Evolutionary conservation across 768 basidiomycete genomes (phyloP).

Genomic region (Mycena amicta): DNA sequence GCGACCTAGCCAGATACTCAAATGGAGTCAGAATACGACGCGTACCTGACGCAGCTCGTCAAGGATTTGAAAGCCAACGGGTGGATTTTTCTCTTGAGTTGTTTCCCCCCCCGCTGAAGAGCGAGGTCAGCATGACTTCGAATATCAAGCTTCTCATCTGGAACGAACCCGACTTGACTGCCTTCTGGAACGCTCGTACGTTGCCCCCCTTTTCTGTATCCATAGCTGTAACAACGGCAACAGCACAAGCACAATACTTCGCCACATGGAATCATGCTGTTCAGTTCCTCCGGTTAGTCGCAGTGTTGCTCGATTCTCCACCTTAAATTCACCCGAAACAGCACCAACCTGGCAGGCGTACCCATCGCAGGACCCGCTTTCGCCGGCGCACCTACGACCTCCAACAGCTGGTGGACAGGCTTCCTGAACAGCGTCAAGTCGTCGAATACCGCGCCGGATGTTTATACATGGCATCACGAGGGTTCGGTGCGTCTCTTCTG

Average conservation of each 20-base stretch:
- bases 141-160: conserved; percentile 24
- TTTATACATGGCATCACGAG: conserved; percentile 26
- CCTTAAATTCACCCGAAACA: neutral
- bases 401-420: conserved; percentile 26
- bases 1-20: neutral
- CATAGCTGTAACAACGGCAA: neutral
- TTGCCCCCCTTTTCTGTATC: neutral
- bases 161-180: conserved; percentile 24
- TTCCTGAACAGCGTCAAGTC: conserved; percentile 20
- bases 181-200: conserved; percentile 24
- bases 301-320: neutral
- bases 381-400: conserved; percentile 8
- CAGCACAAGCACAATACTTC: conserved; percentile 21
- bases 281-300: conserved; percentile 14
- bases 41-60: conserved; percentile 23
- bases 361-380: conserved; percentile 20
- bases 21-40: conserved; percentile 16
- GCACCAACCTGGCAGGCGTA: conserved; percentile 21
- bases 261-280: conserved; percentile 22
- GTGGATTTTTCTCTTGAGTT: no score
- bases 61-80: conserved; percentile 25
- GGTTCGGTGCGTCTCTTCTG: conserved; percentile 15
- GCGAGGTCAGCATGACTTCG: conserved; percentile 17
- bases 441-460: conserved; percentile 22
- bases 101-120: no score